Evolutionary conservation across 1,284 basidiomycete species (phyloP).

Genomic region (Cronartium quercuum): DNA sequence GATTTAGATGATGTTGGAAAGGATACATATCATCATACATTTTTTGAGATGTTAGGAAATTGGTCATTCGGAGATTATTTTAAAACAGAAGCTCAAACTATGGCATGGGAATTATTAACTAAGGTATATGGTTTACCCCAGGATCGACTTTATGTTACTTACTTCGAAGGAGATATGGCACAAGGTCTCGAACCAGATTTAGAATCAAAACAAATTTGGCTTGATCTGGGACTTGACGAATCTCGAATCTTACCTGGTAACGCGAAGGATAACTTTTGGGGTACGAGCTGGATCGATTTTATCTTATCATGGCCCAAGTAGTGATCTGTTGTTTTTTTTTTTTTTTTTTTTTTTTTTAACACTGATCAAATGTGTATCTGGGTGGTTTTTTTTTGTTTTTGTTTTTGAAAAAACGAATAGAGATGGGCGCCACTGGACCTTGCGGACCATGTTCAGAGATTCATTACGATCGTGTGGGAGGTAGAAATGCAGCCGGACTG

Average conservation of each 20-base stretch:
- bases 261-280: slow-evolving; percentile 39
- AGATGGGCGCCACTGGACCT: slow-evolving; percentile 36
- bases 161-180: slow-evolving; percentile 21
- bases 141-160: slow-evolving; percentile 37
- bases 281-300: neutral
- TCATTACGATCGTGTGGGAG: slow-evolving; percentile 37
- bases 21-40: slow-evolving; percentile 38
- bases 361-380: neutral
- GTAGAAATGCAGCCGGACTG: slow-evolving; percentile 24
- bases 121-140: slow-evolving; percentile 18
- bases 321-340: neutral
- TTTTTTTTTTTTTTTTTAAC: neutral
- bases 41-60: slow-evolving; percentile 39
- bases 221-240: slow-evolving; percentile 18
- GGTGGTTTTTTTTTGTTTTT: slow-evolving; percentile 1
- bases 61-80: slow-evolving; percentile 39
- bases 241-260: slow-evolving; percentile 26
- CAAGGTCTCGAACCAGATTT: slow-evolving; percentile 22
- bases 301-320: too few relatives aligned
- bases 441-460: slow-evolving; percentile 39
- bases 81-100: slow-evolving; percentile 14
- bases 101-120: slow-evolving; percentile 31
- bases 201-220: slow-evolving; percentile 35
- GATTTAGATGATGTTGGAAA: slow-evolving; percentile 37
- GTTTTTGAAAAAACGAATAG: neutral